Base-by-base conservation (phyloP, 1,284 basidiomycete species). In the Cryptococcus neoformans region DNA sequence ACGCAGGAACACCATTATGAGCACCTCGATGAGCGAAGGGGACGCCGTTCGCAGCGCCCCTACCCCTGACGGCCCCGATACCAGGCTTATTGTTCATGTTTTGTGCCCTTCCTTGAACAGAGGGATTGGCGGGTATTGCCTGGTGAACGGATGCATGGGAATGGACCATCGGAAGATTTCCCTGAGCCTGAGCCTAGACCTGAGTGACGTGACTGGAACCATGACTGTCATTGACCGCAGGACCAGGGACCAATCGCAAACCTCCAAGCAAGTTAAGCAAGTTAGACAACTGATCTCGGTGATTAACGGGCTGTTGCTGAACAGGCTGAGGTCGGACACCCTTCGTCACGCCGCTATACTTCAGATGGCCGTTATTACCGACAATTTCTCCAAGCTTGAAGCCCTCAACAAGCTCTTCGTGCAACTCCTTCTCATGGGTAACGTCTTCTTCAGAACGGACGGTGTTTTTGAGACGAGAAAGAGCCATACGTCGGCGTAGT, bases 271-370 rank as follows among this genome's bases (percentile, higher is more conserved):
- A 21, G 21, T 21, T 68, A 1, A 59, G 53, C 48, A 73, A 57
- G 6, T 65, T 58, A 9, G 69, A 57, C 7, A 76, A 57, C n/a
- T 63, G 59, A 41, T 68, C 64, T 12, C 65, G 60, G 48, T 74
- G 74, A 14, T 51, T 59, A 6, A 46, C 46, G 7, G 50, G n/a
- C 28, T 54, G 56, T 9, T 51, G 51, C 3, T 54, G 51, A 48
- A n/a, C 6, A 44, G 28, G 39, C 34, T 53, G 49, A 5, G 65
- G 62, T 54, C 59, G 57, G 38, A 71, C 55, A 39, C 76, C 75
- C 60, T 71, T 72, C 28, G 68, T 68, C 6, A 75, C 76, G 56
- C 74, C 67, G 44, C 73, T 73, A 47, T 74, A 78, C 12, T 70
- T 66, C 50, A 72, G 50, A n/a, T 57, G 58, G 1, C 68, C 67